Evolutionary conservation across 1,284 basidiomycete species (phyloP).

Genomic region (Ganoderma boninense): DNA sequence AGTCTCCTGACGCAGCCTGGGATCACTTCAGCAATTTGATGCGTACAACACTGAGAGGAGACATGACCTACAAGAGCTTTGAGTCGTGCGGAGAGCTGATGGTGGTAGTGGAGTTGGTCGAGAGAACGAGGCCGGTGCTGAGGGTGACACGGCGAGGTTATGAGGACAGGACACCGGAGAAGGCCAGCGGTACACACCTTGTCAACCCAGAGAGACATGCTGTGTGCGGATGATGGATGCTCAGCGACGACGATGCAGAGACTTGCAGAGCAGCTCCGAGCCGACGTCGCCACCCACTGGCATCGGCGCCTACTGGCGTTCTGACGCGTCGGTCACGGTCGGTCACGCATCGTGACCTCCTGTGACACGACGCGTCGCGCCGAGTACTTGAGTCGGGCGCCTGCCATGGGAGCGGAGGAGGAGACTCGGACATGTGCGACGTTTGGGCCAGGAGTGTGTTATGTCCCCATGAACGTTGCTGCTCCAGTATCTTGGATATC

Average conservation of each 20-base stretch:
- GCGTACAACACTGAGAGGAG: not conserved
- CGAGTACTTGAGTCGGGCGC: too few species aligned
- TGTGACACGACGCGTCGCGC: slow-evolving; percentile 21
- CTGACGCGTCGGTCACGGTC: slow-evolving; percentile 6
- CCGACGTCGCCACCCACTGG: too few species aligned
- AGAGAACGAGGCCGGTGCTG: slow-evolving; percentile 91
- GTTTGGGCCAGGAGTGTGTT: too few species aligned
- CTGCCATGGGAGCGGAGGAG: too few species aligned
- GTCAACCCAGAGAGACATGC: slow-evolving; percentile 92
- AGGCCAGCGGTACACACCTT: slow-evolving; percentile 55
- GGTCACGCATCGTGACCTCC: slow-evolving; percentile 23
- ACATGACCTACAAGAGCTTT: slow-evolving; percentile 75
- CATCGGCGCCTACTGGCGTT: not conserved
- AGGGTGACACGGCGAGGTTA: slow-evolving; percentile 13
- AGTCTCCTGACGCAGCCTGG: slow-evolving; percentile 89
- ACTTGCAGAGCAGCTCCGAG: not conserved
- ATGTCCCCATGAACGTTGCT: too few species aligned
- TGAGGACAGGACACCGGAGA: not conserved
- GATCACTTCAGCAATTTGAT: not conserved
- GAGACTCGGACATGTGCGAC: too few species aligned
- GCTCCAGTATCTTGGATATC: too few species aligned
- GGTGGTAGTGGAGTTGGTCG: slow-evolving; percentile 91
- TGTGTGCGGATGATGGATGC: not conserved
- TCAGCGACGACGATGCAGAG: too few species aligned
- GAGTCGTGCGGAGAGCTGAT: slow-evolving; percentile 81